Base-by-base conservation (phyloP, 2,329 filamentous ascomycete genomes). In the Arthrobotrys pseudoclavata region DNA sequence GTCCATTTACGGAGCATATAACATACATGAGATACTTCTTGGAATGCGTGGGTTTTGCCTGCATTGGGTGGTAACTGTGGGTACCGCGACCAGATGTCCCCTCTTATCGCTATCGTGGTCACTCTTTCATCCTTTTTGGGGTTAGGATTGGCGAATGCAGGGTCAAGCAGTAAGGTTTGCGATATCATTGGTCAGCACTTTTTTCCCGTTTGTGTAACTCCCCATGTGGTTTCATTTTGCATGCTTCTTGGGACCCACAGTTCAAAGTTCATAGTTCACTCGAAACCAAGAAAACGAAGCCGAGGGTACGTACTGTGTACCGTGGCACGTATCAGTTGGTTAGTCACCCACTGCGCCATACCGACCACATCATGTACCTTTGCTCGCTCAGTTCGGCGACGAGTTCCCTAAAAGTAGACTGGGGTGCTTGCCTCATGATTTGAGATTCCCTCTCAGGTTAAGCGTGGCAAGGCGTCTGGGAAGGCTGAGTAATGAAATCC, bases 181-280 rank as follows among this genome's bases (percentile, higher is more conserved):
- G 12, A 20, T 55, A 2, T 50, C 52, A 76, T 76, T 76, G 71
- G 71, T 34, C 48, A 69, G 57, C 47, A 50, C 62, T 24, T 45
- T 69, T 69, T 76, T 68, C 48, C 71, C 29, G 47, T 69, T 76
- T 76, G 71, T 76, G 71, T 76, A 76, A 76, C 71, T 76, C 57
- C 66, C 64, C 60, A 48, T 66, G 64, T 69, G 71, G 71, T 76
- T 68, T 76, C 37, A 60, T 53, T 62, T 55, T 55, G 24, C 57
- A 22, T 22, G 22, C 60, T 55, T 40, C 31, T 48, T n/a, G 24
- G 24, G 37, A 53, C 34, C 48, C 24, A 68, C 20, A 42, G 20
- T 34, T 47, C 64, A n/a, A 68, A 18, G 48, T 10, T 22, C n/a
- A n/a, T n/a, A n/a, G n/a, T n/a, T 34, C 26, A 4, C 4, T 20